Evolutionary conservation across 306 rosid species (phyloP), one percentile per base, ranked within the genome.

Genomic region (Trifolium subterraneum): DNA sequence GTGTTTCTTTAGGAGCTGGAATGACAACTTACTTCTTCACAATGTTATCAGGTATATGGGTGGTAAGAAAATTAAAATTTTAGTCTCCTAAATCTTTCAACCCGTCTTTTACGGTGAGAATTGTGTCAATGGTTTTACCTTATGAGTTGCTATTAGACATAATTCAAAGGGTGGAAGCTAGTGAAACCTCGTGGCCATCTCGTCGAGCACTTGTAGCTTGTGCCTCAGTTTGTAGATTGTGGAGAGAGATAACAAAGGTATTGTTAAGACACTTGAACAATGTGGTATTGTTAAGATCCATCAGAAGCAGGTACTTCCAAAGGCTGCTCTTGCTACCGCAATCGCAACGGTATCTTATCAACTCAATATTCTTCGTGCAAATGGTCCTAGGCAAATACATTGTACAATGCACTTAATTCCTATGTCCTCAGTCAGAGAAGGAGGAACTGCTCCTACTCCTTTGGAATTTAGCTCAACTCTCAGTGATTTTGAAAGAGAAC

Each of bases 311-410:
- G n/a, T n/a, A n/a, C n/a, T n/a, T n/a, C n/a, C n/a, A n/a, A n/a
- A n/a, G n/a, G n/a, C n/a, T n/a, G n/a, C n/a, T n/a, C n/a, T n/a
- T n/a, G n/a, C n/a, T n/a, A n/a, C n/a, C n/a, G n/a, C n/a, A n/a
- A n/a, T n/a, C n/a, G 92, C 90, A 4, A 81, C 97, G 4, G 70
- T 93, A 68, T 87, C 85, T 23, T 93, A 88, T 70, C 94, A 91
- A 83, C 93, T 93, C 75, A 91, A 93, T 45, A 89, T 93, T 76
- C 93, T 91, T 50, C 94, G 98, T 8, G 89, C 98, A 7, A 87
- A 96, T 76, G 98, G 98, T 51, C 98, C 98, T 1, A 88, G 98
- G 78, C 74, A 97, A 88, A 93, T 93, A 93, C 84, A 86, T 67
- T 89, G 97, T 73, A 77, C 79, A 44, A 85, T 93, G 90, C 90